Base-by-base conservation (phyloP, 2,329 filamentous ascomycete genomes). In the Hymenoscyphus fructigenus region DNA sequence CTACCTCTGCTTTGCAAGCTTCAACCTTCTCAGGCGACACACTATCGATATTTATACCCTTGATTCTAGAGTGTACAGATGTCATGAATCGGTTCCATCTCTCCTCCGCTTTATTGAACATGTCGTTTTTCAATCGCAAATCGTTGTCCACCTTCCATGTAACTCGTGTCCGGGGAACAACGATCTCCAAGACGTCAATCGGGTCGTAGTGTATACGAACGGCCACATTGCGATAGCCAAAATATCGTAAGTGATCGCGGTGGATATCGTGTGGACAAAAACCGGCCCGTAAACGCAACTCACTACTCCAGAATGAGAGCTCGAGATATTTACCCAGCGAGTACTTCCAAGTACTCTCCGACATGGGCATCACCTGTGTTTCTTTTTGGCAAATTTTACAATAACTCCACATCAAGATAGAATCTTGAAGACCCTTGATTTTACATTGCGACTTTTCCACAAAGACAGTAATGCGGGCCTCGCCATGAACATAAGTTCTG, bases 311-410 rank as follows among this genome's bases (percentile, higher is more conserved):
- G 77, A 98, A 98, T 2, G 93, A 93, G 20, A 99, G 82, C 78
- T 99, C 95, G n/a, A 99, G 83, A 73, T 98, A 99, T 77, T 99
- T 99, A 12, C 92, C 95, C 74, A 99, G 96, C 0, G 95, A 99
- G 76, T 99, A 99, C 76, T 96, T 97, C 91, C 93, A 99, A 0
- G 93, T 96, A 72, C 88, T 93, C 64, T 93, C 88, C 0, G 94
- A 97, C 92, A 99, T 97, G 36, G 90, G 88, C 70, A 91, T 91
- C 58, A 93, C 88, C 47, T 92, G 91, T 0, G 94, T 96, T 75
- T 98, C 93, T 70, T 92, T 92, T 61, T 91, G 89, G 77, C 96
- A 99, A 34, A 91, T 84, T 72, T 96, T 95, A 80, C 95, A 99
- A 71, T 90, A 92, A 70, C 92, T 98, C 96, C 96, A 99, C 92